Evolutionary conservation across 2,329 filamentous ascomycete species (phyloP).

Genomic region (Neopestalotiopsis rosae): DNA sequence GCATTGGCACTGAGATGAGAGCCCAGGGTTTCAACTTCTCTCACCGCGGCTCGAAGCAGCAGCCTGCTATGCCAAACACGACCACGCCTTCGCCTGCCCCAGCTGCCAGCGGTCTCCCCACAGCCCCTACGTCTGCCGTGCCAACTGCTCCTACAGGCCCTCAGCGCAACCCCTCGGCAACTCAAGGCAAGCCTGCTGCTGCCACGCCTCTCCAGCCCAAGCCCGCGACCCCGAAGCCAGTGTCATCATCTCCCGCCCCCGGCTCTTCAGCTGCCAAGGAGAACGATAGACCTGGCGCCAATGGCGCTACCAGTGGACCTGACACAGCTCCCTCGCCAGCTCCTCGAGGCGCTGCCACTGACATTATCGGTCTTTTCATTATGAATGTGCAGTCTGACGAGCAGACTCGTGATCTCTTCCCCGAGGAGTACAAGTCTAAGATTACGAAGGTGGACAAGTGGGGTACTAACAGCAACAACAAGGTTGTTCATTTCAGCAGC

Average conservation of each 20-base stretch:
- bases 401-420: constrained; percentile 80
- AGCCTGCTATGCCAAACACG: constrained; percentile 46
- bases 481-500: constrained; percentile 84
- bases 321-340: constrained; percentile 63
- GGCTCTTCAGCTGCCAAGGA: constrained; percentile 48
- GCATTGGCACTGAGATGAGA: constrained; percentile 98
- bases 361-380: constrained; percentile 84
- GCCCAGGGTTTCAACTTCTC: constrained; percentile 99
- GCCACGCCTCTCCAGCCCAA: constrained; percentile 50
- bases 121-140: constrained; percentile 34
- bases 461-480: constrained; percentile 70
- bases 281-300: constrained; percentile 60
- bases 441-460: constrained; percentile 81
- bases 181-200: constrained; percentile 47
- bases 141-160: constrained; percentile 36
- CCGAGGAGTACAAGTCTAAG: constrained; percentile 82
- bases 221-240: constrained; percentile 54
- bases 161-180: constrained; percentile 39
- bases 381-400: constrained; percentile 85
- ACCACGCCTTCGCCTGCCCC: constrained; percentile 41
- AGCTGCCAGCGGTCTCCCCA: constrained; percentile 34
- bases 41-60: constrained; percentile 86
- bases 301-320: constrained; percentile 58
- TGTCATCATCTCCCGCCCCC: constrained; percentile 44
- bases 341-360: constrained; percentile 63